These are phyloP conservation scores for Saccharomyces paradoxus DNA, from an alignment of 805 yeast genomes.

Conservation along the genomic window DNA sequence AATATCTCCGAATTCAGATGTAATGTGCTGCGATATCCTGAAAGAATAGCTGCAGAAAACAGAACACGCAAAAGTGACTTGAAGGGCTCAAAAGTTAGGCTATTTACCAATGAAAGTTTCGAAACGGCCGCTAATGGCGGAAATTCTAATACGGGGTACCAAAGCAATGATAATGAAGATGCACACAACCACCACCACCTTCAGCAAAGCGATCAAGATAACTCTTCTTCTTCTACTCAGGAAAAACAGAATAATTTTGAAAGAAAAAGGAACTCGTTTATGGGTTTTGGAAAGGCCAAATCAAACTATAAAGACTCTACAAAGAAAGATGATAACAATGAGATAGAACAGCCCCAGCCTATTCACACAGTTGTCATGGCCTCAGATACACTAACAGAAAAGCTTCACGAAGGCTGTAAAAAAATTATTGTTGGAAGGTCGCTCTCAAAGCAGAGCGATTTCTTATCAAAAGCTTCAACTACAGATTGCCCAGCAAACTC, in stretches of 20 bases:
- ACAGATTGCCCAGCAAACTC: background rate
- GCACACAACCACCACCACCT: background rate
- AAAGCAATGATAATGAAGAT: background rate
- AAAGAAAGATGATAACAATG: background rate
- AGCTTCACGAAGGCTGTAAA: constrained; percentile 23
- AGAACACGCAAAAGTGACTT: constrained; percentile 36
- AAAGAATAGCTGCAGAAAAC: constrained; percentile 21
- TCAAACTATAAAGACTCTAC: background rate
- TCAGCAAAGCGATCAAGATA: constrained; percentile 1
- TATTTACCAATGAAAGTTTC: constrained; percentile 26
- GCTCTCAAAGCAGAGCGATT: background rate
- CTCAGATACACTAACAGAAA: constrained; percentile 22
- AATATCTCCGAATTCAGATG: constrained; percentile 63
- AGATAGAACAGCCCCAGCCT: constrained; percentile 8
- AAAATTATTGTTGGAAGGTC: constrained; percentile 27
- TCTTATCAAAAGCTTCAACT: background rate
- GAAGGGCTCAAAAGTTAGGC: constrained; percentile 33
- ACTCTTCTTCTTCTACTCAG: background rate
- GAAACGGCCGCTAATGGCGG: constrained; percentile 1
- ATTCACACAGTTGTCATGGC: constrained; percentile 22
- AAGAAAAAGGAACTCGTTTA: constrained; percentile 3
- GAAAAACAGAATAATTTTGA: constrained; percentile 4
- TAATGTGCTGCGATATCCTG: constrained; percentile 43
- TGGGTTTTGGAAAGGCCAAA: constrained; percentile 6
- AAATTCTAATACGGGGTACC: background rate